Evolutionary conservation across 2,329 filamentous ascomycete species (phyloP).

Genomic region (Arthroderma sp.): DNA sequence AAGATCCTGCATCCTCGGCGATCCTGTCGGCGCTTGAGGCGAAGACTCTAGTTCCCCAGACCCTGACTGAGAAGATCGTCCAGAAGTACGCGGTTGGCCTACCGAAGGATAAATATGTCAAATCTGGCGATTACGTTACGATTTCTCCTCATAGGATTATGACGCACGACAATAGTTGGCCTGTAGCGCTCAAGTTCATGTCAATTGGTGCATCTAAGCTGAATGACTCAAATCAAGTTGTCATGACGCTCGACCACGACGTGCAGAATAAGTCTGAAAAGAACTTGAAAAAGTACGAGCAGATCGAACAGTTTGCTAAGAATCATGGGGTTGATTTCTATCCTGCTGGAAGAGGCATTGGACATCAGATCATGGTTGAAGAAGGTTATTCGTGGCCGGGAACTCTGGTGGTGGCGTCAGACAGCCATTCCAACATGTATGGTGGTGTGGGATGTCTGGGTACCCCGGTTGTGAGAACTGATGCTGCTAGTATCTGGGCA

Average conservation of each 20-base stretch:
- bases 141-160: constrained; percentile 61
- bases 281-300: constrained; percentile 69
- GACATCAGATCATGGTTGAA: constrained; percentile 67
- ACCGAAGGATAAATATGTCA: constrained; percentile 59
- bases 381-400: constrained; percentile 76
- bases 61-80: constrained; percentile 83
- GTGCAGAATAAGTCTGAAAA: constrained; percentile 68
- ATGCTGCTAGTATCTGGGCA: constrained; percentile 75
- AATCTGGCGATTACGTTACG: constrained; percentile 70
- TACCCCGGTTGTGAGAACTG: constrained; percentile 72
- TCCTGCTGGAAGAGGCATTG: constrained; percentile 65
- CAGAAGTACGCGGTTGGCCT: constrained; percentile 70
- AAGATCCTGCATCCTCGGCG: constrained; percentile 10
- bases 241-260: constrained; percentile 78
- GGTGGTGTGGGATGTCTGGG: constrained; percentile 66
- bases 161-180: constrained; percentile 77
- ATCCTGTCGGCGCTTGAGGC: constrained; percentile 11
- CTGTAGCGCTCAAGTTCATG: constrained; percentile 67
- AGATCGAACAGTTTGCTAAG: constrained; percentile 70
- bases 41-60: constrained; percentile 46
- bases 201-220: constrained; percentile 65
- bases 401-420: constrained; percentile 63
- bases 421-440: constrained; percentile 66
- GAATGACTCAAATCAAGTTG: constrained; percentile 57
- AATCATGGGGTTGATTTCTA: constrained; percentile 68